Evolutionary conservation across 2,329 filamentous ascomycete species (phyloP), one percentile per base, ranked within the genome.

Genomic region (Colletotrichum eleusines): DNA sequence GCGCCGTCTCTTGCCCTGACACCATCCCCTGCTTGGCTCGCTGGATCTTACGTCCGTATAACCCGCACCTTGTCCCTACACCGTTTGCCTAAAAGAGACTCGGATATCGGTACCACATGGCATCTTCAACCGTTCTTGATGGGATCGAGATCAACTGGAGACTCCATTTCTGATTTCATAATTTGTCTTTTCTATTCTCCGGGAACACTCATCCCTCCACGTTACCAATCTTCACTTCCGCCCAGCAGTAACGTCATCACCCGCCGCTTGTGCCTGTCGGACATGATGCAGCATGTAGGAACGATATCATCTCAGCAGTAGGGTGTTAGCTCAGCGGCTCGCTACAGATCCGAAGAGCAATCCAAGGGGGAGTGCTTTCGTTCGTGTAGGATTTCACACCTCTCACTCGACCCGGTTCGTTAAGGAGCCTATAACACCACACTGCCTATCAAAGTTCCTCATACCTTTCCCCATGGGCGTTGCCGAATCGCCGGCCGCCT

Each of bases 41-140:
- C 44, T 58, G 28, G 14, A 68, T 48, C 31, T 71, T 71, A 63
- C 69, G 64, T 63, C 69, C 69, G 64, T 69, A 71, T 51, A 69
- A 16, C 53, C n/a, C 53, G 33, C 58, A n/a, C 35, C 33, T 26
- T 20, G 7, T 6, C 20, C 26, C 16, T 26, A 33, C 20, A 28
- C 68, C 58, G 68, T 68, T 51, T 68, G 18, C 68, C 61, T 57
- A 53, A 44, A 58, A 16, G 53, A 33, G 28, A 63, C 26, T 59
- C 58, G 26, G 64, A 63, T 63, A 16, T 46, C 20, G 48, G 33
- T n/a, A 53, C 58, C 69, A 69, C 59, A 69, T 69, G 59, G 58
- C 68, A 63, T 59, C 46, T 48, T 46, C 68, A 71, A 69, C 65
- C 58, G 58, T 71, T 53, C n/a, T 63, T 9, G 14, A 31, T 31